A percentile compares a stretch with the other conserved stretches of the same genome.
Evolutionary conservation across 805 yeast species (phyloP).

Genomic region (Ogataea dorogensis): DNA sequence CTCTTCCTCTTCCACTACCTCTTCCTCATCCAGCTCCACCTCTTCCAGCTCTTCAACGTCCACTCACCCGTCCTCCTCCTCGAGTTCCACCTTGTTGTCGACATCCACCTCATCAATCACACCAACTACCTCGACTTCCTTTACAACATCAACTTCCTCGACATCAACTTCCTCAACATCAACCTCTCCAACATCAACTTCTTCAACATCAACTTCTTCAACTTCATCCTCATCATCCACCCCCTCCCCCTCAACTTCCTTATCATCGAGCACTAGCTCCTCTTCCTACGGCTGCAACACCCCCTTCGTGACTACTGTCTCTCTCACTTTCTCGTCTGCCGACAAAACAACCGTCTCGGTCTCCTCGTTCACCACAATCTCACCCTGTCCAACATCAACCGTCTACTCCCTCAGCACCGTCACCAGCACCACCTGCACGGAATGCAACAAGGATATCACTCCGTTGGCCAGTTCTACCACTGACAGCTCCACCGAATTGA

Average conservation of each 20-base stretch:
- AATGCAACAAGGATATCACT: constrained; percentile 6
- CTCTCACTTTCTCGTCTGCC: constrained; percentile 2
- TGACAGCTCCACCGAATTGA: neutral
- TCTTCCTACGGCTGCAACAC: constrained; percentile 6
- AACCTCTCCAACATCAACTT: constrained; percentile 3
- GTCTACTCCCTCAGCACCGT: constrained; percentile 6
- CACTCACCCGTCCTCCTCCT: too few species aligned
- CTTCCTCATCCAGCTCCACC: constrained; percentile 1
- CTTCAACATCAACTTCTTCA: constrained; percentile 9
- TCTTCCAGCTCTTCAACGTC: constrained; percentile 11
- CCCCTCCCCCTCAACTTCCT: constrained; percentile 5
- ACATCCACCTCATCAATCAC: too few species aligned
- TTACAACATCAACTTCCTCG: constrained; percentile 18
- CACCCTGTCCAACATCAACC: constrained; percentile 9
- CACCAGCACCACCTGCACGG: constrained; percentile 13
- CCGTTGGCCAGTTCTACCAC: neutral
- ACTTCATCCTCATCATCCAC: constrained; percentile 6
- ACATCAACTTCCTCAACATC: constrained; percentile 9
- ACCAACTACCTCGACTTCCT: constrained; percentile 21
- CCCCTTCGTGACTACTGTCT: constrained; percentile 2
- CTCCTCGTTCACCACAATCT: constrained; percentile 10
- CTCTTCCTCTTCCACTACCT: constrained; percentile 3
- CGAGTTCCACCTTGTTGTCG: too few species aligned
- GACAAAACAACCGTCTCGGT: constrained; percentile 1
- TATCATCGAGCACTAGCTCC: constrained; percentile 8